A percentile compares a stretch with the other conserved stretches of the same genome.
Conservation (phyloP, 306 rosid genomes). For the Cercis canadensis region DNA sequence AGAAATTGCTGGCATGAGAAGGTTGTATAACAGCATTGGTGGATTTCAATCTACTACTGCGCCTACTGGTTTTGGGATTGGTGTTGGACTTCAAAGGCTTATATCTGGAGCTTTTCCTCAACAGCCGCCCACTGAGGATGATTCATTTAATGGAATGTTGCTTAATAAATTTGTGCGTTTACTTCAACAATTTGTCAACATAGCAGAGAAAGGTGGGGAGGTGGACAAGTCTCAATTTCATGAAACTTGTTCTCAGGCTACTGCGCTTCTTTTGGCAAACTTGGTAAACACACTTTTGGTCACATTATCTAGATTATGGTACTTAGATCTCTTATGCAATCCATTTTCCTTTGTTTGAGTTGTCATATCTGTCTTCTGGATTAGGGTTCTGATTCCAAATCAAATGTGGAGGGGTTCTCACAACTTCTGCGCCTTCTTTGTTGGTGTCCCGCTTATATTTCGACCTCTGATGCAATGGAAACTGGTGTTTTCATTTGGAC, state of each 20-base stretch:
- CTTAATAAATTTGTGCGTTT: conserved; percentile 86
- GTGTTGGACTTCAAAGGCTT: conserved; percentile 89
- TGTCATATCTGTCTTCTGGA: conserved; percentile 42
- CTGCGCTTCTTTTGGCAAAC: conserved; percentile 91
- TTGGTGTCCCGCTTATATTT: conserved; percentile 98
- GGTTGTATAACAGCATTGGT: conserved; percentile 94
- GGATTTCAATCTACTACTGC: conserved; percentile 77
- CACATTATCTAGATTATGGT: conserved; percentile 20
- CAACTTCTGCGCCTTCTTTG: conserved; percentile 99
- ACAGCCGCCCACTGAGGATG: conserved; percentile 81
- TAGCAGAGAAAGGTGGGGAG: conserved; percentile 88
- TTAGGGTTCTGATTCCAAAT: conserved; percentile 88
- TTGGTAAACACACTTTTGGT: conserved; percentile 61
- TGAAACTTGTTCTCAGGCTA: conserved; percentile 97
- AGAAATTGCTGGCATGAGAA: conserved; percentile 99
- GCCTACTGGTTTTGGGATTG: conserved; percentile 76
- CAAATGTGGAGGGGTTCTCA: conserved; percentile 89
- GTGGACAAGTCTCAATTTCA: conserved; percentile 88
- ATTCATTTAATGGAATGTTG: conserved; percentile 81
- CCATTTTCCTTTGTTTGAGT: conserved; percentile 41
- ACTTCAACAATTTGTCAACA: conserved; percentile 91
- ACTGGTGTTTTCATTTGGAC: conserved; percentile 98
- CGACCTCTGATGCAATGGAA: conserved; percentile 93
- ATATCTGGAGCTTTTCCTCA: conserved; percentile 93
- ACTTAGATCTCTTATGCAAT: conserved; percentile 25